phyloP scores from a whole-genome alignment of 192 early-diverging fungal species.

The Entomortierella chlamydospora region DNA sequence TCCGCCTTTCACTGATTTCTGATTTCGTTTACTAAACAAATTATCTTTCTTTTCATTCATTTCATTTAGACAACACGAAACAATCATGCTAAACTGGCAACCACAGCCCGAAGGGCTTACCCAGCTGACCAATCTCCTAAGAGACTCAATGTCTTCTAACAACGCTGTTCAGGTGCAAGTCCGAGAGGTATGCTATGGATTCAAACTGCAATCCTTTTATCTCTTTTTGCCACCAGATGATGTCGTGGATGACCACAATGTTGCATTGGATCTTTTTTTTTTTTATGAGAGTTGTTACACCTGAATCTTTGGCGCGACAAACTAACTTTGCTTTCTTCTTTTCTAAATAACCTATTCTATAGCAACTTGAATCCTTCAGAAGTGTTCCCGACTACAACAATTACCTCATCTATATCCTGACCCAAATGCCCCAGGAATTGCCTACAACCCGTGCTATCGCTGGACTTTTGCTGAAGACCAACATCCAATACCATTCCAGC shows the following conservation, averaged over 20 bases:
- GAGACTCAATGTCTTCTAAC: conserved; percentile 78
- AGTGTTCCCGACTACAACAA: conserved; percentile 89
- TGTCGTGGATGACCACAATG: neutral
- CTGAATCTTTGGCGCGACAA: neutral
- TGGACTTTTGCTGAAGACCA: conserved; percentile 86
- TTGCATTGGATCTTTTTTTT: neutral
- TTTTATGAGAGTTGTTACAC: no score
- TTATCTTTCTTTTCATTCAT: neutral
- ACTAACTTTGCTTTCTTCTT: neutral
- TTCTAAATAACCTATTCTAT: conserved; percentile 7
- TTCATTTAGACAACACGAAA: conserved; percentile 4
- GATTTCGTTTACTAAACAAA: neutral
- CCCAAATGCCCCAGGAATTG: conserved; percentile 74
- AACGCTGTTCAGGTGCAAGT: conserved; percentile 76
- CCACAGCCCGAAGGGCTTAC: conserved; percentile 82
- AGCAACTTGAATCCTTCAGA: conserved; percentile 83
- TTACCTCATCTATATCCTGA: conserved; percentile 91
- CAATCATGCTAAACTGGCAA: conserved; percentile 71
- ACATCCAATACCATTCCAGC: conserved; percentile 67
- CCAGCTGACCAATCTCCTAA: conserved; percentile 81
- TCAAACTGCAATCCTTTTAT: neutral
- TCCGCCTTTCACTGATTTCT: neutral
- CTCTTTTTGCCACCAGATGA: conserved; percentile 26
- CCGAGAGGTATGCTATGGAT: conserved; percentile 72
- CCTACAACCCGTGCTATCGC: conserved; percentile 83